phyloP scores from a whole-genome alignment of 2,329 filamentous ascomycete species.

The Aciculosporium take region DNA sequence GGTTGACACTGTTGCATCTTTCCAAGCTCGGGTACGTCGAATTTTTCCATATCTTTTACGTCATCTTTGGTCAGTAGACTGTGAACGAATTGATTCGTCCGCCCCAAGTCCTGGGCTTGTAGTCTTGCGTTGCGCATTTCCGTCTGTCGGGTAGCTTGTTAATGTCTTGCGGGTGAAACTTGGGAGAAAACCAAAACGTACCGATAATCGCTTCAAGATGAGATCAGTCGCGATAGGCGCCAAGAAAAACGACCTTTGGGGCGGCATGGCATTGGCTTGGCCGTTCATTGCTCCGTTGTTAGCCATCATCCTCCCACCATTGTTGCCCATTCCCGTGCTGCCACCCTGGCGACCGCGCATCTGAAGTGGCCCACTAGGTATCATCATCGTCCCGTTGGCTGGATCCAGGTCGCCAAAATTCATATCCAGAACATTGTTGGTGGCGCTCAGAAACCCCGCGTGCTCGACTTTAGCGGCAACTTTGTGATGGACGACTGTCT shows the following conservation, averaged over 20 bases:
- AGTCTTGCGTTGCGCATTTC: slow-evolving; percentile 85
- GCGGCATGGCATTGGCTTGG: slow-evolving; percentile 45
- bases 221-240: slow-evolving; percentile 87
- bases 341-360: slow-evolving; percentile 57
- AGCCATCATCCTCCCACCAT: slow-evolving; percentile 46
- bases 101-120: slow-evolving; percentile 71
- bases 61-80: slow-evolving; percentile 60
- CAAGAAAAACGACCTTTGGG: slow-evolving; percentile 73
- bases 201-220: slow-evolving; percentile 55
- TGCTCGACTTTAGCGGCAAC: slow-evolving; percentile 95
- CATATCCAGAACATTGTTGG: slow-evolving; percentile 69
- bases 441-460: slow-evolving; percentile 65
- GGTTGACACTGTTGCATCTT: slow-evolving; percentile 30
- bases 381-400: slow-evolving; percentile 58
- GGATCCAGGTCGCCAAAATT: slow-evolving; percentile 88
- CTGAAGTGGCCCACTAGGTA: slow-evolving; percentile 53
- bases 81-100: slow-evolving; percentile 70
- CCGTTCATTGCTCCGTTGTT: slow-evolving; percentile 30
- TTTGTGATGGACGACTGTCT: slow-evolving; percentile 96
- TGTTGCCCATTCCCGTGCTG: slow-evolving; percentile 47
- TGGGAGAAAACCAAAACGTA: slow-evolving; percentile 11
- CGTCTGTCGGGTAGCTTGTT: slow-evolving; percentile 27
- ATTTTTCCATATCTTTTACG: slow-evolving; percentile 42
- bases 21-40: slow-evolving; percentile 30
- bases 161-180: background rate